These are phyloP conservation scores for Luffa aegyptiaca DNA, from an alignment of 306 rosid species.

Conservation along the genomic window DNA sequence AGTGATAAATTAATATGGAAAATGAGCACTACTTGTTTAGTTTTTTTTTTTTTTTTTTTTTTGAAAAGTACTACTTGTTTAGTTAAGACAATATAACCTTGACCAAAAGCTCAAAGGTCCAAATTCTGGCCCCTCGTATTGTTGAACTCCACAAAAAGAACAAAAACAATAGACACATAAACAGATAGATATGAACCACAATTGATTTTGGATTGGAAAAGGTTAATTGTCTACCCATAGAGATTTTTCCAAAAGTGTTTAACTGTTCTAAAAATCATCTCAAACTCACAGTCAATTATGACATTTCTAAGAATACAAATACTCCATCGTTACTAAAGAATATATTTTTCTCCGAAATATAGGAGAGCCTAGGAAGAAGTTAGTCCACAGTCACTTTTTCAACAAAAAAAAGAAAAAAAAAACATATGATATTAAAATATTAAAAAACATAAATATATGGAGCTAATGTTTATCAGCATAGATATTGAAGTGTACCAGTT, in stretches of 20 bases:
- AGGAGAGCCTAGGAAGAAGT: background rate
- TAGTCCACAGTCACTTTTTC: background rate
- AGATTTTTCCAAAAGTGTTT: no score
- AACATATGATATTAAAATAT: background rate
- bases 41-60: no score
- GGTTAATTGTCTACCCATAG: background rate
- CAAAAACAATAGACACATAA: background rate
- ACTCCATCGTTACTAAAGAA: background rate
- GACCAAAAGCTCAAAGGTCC: background rate
- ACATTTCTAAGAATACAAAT: background rate
- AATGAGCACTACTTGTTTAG: no score
- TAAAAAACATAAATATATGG: background rate
- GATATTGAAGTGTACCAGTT: conserved; percentile 5
- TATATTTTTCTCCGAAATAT: background rate
- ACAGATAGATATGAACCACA: background rate
- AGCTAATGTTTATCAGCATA: background rate
- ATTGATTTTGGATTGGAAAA: background rate
- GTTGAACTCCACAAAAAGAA: background rate
- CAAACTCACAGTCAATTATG: background rate
- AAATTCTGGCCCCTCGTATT: no score
- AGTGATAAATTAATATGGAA: background rate
- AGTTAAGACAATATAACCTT: no score
- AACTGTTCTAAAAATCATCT: background rate
- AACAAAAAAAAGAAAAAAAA: background rate
- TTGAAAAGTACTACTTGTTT: no score